These are phyloP conservation scores for Phytophthora sansomeana DNA, from an alignment of 352 stramenopile genomes.

Conservation along the genomic window DNA sequence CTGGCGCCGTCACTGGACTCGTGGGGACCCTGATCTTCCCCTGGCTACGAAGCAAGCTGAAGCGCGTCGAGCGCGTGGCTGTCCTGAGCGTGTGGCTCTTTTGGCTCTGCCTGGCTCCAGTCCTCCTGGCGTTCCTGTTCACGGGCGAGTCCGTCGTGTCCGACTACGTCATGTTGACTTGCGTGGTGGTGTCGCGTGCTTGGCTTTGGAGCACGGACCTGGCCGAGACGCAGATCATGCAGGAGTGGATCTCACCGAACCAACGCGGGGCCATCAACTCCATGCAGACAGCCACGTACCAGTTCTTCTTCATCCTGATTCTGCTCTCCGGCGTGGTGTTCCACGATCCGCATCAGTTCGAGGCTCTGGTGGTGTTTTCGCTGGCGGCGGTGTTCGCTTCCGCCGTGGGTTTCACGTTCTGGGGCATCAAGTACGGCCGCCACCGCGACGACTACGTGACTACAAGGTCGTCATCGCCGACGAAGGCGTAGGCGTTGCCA, in stretches of 20 bases:
- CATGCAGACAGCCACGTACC: constrained; percentile 70
- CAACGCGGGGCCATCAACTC: constrained; percentile 64
- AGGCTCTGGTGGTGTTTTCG: constrained; percentile 65
- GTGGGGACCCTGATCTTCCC: constrained; percentile 64
- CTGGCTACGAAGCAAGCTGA: constrained; percentile 31
- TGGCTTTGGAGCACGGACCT: constrained; percentile 70
- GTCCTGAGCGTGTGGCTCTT: constrained; percentile 73
- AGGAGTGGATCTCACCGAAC: constrained; percentile 68
- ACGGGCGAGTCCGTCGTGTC: constrained; percentile 51
- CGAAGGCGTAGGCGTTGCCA: constrained; percentile 7
- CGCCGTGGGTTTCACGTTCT: constrained; percentile 60
- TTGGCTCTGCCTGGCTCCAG: constrained; percentile 57
- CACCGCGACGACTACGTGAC: constrained; percentile 47
- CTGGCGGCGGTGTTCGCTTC: constrained; percentile 50
- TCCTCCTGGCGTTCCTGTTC: constrained; percentile 49
- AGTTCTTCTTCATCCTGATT: constrained; percentile 74
- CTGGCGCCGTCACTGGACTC: constrained; percentile 55
- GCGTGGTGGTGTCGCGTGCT: constrained; percentile 56
- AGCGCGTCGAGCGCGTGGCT: constrained; percentile 52
- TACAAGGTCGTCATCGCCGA: constrained; percentile 10
- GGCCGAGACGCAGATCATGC: constrained; percentile 78
- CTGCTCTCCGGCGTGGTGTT: constrained; percentile 58
- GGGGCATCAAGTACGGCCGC: constrained; percentile 57
- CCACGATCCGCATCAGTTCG: constrained; percentile 61
- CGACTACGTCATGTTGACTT: constrained; percentile 65